Conservation (phyloP, 2,329 filamentous ascomycete species). For the Tolypocladium ophioglossoides region DNA sequence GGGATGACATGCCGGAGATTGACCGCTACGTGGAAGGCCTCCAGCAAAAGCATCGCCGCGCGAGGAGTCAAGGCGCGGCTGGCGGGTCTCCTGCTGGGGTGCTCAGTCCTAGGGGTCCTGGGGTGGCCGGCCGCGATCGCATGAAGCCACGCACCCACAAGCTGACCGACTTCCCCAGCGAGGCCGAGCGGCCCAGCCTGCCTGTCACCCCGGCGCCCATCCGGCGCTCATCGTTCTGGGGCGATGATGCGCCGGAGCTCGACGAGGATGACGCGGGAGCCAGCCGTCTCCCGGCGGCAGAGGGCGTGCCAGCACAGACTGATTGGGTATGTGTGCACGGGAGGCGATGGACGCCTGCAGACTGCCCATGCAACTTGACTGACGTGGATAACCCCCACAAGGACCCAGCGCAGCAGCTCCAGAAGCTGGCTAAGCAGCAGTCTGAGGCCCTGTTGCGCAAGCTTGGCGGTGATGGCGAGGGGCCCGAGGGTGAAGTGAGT, state of each 20-base stretch:
- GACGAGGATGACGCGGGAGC: constrained; percentile 38
- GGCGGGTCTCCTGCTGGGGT: constrained; percentile 1
- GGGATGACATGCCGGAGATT: constrained; percentile 87
- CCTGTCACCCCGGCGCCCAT: constrained; percentile 85
- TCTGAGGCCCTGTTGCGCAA: constrained; percentile 48
- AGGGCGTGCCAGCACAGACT: constrained; percentile 75
- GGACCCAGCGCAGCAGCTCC: constrained; percentile 61
- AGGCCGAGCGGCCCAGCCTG: constrained; percentile 72
- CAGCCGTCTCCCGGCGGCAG: constrained; percentile 58
- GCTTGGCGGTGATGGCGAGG: constrained; percentile 28
- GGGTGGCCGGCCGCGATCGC: neutral
- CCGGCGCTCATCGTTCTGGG: constrained; percentile 56
- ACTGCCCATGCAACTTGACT: constrained; percentile 46
- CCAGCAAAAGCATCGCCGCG: constrained; percentile 43
- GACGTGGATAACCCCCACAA: constrained; percentile 40
- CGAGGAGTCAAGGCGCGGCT: constrained; percentile 17
- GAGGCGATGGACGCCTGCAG: constrained; percentile 33
- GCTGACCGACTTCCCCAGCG: constrained; percentile 80
- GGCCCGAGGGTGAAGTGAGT: constrained; percentile 16
- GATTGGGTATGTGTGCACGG: constrained; percentile 85
- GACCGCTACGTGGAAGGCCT: constrained; percentile 74
- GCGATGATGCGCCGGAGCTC: constrained; percentile 23
- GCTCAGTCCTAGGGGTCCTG: neutral
- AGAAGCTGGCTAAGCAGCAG: constrained; percentile 58
- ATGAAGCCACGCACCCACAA: constrained; percentile 39